Percentiles rank a stretch among this genome's conserved stretches.
phyloP scores from a whole-genome alignment of 345 rosid genomes.

The Corchorus capsularis region DNA sequence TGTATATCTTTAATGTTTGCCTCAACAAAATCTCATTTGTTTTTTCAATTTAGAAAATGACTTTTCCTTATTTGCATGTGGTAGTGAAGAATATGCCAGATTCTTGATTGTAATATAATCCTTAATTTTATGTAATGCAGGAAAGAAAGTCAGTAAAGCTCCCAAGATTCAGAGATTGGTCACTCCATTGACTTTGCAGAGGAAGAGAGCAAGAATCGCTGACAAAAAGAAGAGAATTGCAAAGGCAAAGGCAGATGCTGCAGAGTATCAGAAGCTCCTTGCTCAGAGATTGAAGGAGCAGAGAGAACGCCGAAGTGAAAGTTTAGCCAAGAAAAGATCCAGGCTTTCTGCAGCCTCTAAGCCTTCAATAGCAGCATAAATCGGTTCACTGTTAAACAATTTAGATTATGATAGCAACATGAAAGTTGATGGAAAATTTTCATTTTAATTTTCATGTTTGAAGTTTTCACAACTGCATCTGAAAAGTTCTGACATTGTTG shows the following conservation, averaged over 20 bases:
- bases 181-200: constrained; percentile 52
- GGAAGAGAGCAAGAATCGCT: constrained; percentile 52
- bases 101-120: neutral
- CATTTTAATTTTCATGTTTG: neutral
- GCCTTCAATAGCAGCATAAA: constrained; percentile 34
- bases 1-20: neutral
- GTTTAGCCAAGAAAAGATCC: constrained; percentile 57
- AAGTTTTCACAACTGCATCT: neutral
- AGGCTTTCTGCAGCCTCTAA: constrained; percentile 53
- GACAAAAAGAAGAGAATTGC: constrained; percentile 59
- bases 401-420: neutral
- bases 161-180: constrained; percentile 59
- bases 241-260: constrained; percentile 56
- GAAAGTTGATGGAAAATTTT: neutral
- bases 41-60: neutral
- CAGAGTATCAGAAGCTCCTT: constrained; percentile 55
- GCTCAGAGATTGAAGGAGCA: constrained; percentile 41
- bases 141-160: constrained; percentile 56
- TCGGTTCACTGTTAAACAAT: neutral
- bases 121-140: constrained; percentile 21
- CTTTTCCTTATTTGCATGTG: neutral
- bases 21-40: neutral
- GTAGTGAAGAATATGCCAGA: neutral
- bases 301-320: constrained; percentile 54
- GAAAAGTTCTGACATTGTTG: neutral